Percentiles rank a stretch among this genome's conserved stretches.
These are phyloP conservation scores for Aspergillus clavatus DNA, from an alignment of 2,329 filamentous ascomycete species.

Conservation along the genomic window DNA sequence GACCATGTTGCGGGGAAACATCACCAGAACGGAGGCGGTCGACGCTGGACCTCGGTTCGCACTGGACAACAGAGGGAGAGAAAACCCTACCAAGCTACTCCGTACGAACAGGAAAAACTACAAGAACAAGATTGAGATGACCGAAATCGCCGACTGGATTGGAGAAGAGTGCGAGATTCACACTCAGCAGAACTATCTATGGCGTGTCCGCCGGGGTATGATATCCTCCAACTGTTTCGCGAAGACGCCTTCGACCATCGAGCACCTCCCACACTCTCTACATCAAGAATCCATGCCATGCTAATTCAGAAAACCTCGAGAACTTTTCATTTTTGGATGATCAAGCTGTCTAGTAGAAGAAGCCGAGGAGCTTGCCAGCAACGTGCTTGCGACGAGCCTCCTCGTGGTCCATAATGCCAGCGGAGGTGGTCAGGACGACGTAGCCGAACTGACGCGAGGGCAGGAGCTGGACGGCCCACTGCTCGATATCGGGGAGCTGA, in stretches of 20 bases:
- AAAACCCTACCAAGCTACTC: neutral
- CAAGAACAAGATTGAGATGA: slow-evolving; percentile 2
- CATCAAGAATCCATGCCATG: slow-evolving; percentile 11
- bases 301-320: slow-evolving; percentile 22
- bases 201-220: slow-evolving; percentile 21
- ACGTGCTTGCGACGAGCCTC: slow-evolving; percentile 99
- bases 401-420: slow-evolving; percentile 99
- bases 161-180: slow-evolving; percentile 12
- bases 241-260: slow-evolving; percentile 17
- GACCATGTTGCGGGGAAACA: slow-evolving; percentile 16
- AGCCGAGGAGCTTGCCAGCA: slow-evolving; percentile 97
- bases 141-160: slow-evolving; percentile 4
- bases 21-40: slow-evolving; percentile 9
- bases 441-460: slow-evolving; percentile 99
- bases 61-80: neutral
- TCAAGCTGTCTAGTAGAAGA: slow-evolving; percentile 77
- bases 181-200: slow-evolving; percentile 24
- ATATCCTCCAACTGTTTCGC: slow-evolving; percentile 21
- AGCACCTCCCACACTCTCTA: slow-evolving; percentile 17
- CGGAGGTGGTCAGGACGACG: slow-evolving; percentile 97
- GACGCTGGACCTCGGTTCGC: slow-evolving; percentile 8
- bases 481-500: slow-evolving; percentile 94
- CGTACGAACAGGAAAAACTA: neutral
- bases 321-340: slow-evolving; percentile 24
- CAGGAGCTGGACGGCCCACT: slow-evolving; percentile 99